Evolutionary conservation across 345 rosid genomes (phyloP).

Genomic region (Bruguiera parviflora): DNA sequence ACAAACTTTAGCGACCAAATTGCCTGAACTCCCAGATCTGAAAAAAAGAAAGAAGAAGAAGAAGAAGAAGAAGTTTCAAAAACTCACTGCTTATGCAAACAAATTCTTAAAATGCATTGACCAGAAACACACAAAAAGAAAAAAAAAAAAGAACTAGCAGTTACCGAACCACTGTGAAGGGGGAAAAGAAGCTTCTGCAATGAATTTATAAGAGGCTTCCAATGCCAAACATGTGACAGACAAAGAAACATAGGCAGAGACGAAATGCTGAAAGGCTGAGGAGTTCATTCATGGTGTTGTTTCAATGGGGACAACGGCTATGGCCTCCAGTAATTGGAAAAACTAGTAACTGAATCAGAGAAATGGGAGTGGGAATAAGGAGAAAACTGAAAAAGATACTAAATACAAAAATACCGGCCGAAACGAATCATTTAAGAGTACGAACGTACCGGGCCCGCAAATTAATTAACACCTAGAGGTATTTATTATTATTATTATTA

Average conservation of each 20-base stretch:
- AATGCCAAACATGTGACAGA: not conserved
- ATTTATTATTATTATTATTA: not conserved
- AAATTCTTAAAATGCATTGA: not conserved
- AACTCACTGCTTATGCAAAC: not conserved
- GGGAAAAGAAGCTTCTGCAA: too few relatives aligned
- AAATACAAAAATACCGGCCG: too few relatives aligned
- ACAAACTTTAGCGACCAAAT: not conserved
- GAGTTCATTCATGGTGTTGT: not conserved
- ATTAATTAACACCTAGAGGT: too few relatives aligned
- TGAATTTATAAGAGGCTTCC: too few relatives aligned
- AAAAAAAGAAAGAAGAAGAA: not conserved
- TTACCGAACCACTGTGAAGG: too few relatives aligned
- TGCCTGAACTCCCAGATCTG: conserved; percentile 21
- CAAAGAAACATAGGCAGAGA: not conserved
- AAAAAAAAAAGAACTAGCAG: too few relatives aligned
- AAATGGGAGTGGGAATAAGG: not conserved
- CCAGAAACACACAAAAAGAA: not conserved
- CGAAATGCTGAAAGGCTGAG: not conserved
- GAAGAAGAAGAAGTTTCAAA: not conserved
- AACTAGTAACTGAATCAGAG: not conserved
- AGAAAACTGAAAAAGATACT: too few relatives aligned
- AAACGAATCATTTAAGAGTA: too few relatives aligned
- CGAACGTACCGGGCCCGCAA: too few relatives aligned
- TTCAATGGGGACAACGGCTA: not conserved
- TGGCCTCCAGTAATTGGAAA: not conserved